These are phyloP conservation scores for Rhynchospora breviuscula DNA, from an alignment of 176 grass and related monocot species.

Conservation along the genomic window DNA sequence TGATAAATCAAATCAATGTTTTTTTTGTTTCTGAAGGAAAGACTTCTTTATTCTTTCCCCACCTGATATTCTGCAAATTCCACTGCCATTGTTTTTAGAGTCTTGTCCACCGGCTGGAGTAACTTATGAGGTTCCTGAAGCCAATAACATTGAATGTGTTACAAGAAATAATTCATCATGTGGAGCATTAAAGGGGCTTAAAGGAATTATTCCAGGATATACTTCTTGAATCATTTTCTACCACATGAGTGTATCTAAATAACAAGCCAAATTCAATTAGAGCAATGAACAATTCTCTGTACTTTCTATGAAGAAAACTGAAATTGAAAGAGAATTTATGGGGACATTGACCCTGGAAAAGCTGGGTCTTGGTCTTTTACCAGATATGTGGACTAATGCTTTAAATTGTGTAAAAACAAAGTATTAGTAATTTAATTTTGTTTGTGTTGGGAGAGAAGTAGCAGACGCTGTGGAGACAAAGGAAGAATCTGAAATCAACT, in stretches of 20 bases:
- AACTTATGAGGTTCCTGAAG: conserved; percentile 76
- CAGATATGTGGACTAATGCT: neutral
- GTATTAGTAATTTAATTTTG: neutral
- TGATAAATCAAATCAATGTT: neutral
- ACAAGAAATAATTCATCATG: neutral
- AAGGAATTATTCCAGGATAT: neutral
- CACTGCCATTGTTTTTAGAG: conserved; percentile 76
- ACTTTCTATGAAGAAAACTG: neutral
- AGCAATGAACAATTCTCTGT: neutral
- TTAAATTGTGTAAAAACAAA: neutral
- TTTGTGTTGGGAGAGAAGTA: neutral
- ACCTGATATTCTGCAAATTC: conserved; percentile 95
- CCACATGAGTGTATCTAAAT: neutral
- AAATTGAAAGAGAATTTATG: neutral
- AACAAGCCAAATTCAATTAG: neutral
- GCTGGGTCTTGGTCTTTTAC: neutral
- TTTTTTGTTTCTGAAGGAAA: neutral
- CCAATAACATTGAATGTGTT: neutral
- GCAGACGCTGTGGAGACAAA: neutral
- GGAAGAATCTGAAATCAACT: neutral
- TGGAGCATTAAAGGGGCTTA: neutral
- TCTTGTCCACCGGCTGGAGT: conserved; percentile 67
- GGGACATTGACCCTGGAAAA: neutral
- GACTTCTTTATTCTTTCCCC: conserved; percentile 4
- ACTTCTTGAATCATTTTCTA: neutral